Evolutionary conservation across 108 stramenopile genomes (phyloP).

Genomic region (Licmophora abbreviata): DNA sequence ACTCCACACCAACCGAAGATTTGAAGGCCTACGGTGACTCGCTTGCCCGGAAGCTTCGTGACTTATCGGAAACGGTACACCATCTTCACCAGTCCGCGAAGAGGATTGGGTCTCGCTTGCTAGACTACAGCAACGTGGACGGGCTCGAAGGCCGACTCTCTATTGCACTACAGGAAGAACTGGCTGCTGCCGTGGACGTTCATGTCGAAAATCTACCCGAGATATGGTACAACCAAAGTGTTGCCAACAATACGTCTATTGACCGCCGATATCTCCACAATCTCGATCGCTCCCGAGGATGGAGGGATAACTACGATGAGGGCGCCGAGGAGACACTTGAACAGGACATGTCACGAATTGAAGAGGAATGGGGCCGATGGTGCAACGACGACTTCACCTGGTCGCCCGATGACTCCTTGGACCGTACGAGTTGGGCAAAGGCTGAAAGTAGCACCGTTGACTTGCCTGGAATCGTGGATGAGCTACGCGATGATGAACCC

Average conservation of each 20-base stretch:
- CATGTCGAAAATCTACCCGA: constrained; percentile 36
- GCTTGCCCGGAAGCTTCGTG: constrained; percentile 21
- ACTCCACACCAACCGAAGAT: constrained; percentile 14
- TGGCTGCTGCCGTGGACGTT: constrained; percentile 36
- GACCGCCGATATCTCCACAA: constrained; percentile 12
- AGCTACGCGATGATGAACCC: constrained; percentile 10
- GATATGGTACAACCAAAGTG: too few species aligned
- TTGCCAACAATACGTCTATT: constrained; percentile 18
- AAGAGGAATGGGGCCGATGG: constrained; percentile 1
- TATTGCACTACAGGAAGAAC: constrained; percentile 17
- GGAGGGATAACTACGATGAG: constrained; percentile 25
- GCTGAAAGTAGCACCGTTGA: not conserved
- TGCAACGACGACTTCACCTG: not conserved
- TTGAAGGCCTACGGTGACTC: constrained; percentile 12
- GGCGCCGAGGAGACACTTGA: not conserved
- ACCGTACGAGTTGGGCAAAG: not conserved
- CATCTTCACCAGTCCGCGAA: constrained; percentile 28
- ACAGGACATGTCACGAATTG: not conserved
- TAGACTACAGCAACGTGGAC: constrained; percentile 27
- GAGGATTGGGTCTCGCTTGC: constrained; percentile 22
- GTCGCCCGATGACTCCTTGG: constrained; percentile 4
- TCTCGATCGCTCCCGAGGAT: constrained; percentile 6
- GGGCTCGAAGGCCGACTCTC: constrained; percentile 25
- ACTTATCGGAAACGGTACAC: constrained; percentile 29
- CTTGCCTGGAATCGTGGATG: not conserved